These are phyloP conservation scores for Ophiostoma pallidulum DNA, from an alignment of 2,329 filamentous ascomycete genomes.

Conservation along the genomic window DNA sequence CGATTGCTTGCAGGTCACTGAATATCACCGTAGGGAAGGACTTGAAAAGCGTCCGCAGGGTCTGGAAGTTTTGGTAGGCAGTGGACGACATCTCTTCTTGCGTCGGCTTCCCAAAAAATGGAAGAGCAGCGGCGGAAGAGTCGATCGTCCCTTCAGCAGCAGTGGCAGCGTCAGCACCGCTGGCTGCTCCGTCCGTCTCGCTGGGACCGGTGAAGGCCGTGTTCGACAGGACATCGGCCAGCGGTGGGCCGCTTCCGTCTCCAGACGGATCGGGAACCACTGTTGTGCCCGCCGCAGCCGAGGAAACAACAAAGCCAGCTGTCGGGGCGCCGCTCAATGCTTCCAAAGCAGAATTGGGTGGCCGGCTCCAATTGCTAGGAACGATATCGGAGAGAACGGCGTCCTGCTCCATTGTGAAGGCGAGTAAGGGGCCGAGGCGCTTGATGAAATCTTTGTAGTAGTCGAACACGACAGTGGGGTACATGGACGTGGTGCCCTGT, in stretches of 20 bases:
- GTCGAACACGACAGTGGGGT: conserved; percentile 73
- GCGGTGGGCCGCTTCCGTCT: conserved; percentile 10
- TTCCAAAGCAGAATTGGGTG: conserved; percentile 8
- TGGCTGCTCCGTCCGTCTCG: conserved; percentile 13
- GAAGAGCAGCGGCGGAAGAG: not conserved
- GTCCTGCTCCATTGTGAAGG: conserved; percentile 77
- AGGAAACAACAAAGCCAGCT: not conserved
- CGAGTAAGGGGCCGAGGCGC: conserved; percentile 67
- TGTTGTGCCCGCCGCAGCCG: not conserved
- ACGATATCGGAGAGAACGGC: conserved; percentile 64
- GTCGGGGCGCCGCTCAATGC: not conserved
- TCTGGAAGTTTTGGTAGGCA: conserved; percentile 64
- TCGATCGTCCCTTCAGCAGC: too few species aligned
- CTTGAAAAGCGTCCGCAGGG: conserved; percentile 65
- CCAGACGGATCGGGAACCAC: not conserved
- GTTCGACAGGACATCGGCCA: conserved; percentile 8
- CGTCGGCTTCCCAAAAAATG: conserved; percentile 29
- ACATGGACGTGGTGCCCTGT: conserved; percentile 56
- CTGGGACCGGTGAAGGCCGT: conserved; percentile 15
- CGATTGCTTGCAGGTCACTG: conserved; percentile 75
- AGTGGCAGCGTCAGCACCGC: not conserved
- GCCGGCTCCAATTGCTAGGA: conserved; percentile 54
- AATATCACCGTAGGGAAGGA: conserved; percentile 72
- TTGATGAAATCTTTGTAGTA: conserved; percentile 67
- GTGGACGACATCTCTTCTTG: conserved; percentile 30